These are phyloP conservation scores for Crithidia sp. DNA, from an alignment of 208 protist species.

Conservation along the genomic window DNA sequence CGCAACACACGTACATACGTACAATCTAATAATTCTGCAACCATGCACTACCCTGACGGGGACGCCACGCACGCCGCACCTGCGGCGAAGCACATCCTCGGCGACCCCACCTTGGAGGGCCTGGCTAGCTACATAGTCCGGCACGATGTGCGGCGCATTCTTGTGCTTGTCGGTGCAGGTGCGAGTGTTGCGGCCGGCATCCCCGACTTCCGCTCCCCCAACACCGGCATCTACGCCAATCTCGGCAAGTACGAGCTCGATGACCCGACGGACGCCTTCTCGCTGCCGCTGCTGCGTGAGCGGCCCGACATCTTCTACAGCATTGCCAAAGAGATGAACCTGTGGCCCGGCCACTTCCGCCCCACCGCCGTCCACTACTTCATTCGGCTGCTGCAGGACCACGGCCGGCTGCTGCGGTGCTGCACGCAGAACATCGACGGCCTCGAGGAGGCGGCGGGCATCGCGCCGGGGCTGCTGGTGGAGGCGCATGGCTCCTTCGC, in stretches of 20 bases:
- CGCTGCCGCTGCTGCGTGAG: conserved; percentile 86
- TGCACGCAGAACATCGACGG: conserved; percentile 98
- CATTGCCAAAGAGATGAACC: conserved; percentile 86
- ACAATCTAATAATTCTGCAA: not conserved
- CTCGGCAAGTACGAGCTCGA: conserved; percentile 91
- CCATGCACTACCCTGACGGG: not conserved
- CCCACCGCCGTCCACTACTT: conserved; percentile 95
- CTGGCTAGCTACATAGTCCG: conserved; percentile 73
- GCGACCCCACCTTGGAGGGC: conserved; percentile 50
- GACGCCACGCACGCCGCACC: not conserved
- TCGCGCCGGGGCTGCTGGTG: conserved; percentile 85
- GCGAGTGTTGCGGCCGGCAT: conserved; percentile 94
- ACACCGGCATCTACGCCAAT: conserved; percentile 92
- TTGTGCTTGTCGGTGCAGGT: conserved; percentile 92
- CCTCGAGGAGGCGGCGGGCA: conserved; percentile 86
- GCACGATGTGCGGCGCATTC: conserved; percentile 76
- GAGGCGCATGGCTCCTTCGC: conserved; percentile 96
- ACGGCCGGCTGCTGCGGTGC: conserved; percentile 89
- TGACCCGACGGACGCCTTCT: conserved; percentile 90
- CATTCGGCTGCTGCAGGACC: conserved; percentile 90
- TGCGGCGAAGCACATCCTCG: conserved; percentile 46
- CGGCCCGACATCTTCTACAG: conserved; percentile 92
- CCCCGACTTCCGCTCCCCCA: conserved; percentile 94
- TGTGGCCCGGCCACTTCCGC: conserved; percentile 81
- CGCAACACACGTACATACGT: not conserved